Conservation (phyloP, 1,139 yeast species). For the Candida pseudocylindracea region DNA sequence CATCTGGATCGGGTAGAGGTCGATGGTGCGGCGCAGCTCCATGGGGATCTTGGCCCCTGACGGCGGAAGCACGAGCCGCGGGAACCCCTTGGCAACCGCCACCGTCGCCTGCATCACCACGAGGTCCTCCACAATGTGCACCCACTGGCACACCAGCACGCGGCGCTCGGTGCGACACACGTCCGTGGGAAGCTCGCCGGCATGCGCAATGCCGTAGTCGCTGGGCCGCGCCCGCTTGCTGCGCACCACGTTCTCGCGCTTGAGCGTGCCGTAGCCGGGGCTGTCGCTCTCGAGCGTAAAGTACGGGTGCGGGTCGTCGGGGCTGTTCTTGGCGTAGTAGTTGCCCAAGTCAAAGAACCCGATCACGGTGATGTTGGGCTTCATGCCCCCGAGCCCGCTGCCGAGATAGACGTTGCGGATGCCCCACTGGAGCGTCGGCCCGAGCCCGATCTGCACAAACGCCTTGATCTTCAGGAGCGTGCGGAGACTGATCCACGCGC, state of each 20-base stretch:
- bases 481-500: constrained; percentile 68
- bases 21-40: constrained; percentile 28
- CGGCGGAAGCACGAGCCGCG: constrained; percentile 30
- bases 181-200: constrained; percentile 50
- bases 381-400: constrained; percentile 93
- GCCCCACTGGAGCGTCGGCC: constrained; percentile 89
- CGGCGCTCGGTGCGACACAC: constrained; percentile 48
- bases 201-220: too few relatives aligned
- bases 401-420: constrained; percentile 79
- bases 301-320: too few relatives aligned
- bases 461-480: constrained; percentile 69
- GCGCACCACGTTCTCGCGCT: constrained; percentile 3
- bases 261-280: constrained; percentile 7
- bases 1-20: constrained; percentile 92
- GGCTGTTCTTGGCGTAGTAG: too few relatives aligned
- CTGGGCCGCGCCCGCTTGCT: too few relatives aligned
- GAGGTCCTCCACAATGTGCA: constrained; percentile 74
- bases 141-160: constrained; percentile 67
- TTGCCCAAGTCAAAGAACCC: constrained; percentile 45
- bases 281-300: constrained; percentile 7
- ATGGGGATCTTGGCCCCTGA: too few relatives aligned
- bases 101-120: constrained; percentile 85
- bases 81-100: constrained; percentile 82
- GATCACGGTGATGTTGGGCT: constrained; percentile 78
- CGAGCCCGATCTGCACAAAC: constrained; percentile 78